Evolutionary conservation across 2,329 filamentous ascomycete genomes (phyloP).

Genomic region (Xylariales sp.): DNA sequence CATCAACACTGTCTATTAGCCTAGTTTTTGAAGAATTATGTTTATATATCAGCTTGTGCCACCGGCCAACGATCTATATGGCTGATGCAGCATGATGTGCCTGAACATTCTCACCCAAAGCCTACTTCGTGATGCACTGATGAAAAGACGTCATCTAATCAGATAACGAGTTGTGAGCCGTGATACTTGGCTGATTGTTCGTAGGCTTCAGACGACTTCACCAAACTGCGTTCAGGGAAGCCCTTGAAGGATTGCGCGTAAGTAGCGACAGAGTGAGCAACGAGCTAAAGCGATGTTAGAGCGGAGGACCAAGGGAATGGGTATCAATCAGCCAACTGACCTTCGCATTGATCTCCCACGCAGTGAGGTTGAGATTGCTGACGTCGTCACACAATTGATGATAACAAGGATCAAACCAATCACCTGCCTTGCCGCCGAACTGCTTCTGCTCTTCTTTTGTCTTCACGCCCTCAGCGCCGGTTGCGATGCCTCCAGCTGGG

Average conservation of each 20-base stretch:
- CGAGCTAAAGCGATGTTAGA: slow-evolving; percentile 50
- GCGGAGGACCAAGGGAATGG: no score
- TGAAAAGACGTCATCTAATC: no score
- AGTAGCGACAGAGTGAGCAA: slow-evolving; percentile 69
- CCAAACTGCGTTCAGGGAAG: slow-evolving; percentile 51
- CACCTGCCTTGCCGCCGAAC: slow-evolving; percentile 67
- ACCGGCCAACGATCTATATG: no score
- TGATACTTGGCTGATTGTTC: slow-evolving; percentile 42
- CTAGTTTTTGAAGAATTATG: no score
- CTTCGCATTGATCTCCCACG: slow-evolving; percentile 59
- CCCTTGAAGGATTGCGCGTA: slow-evolving; percentile 62
- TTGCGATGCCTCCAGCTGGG: slow-evolving; percentile 70
- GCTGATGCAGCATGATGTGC: no score
- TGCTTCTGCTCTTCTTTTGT: slow-evolving; percentile 57
- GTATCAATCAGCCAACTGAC: no score
- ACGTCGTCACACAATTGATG: slow-evolving; percentile 59
- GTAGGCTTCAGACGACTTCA: slow-evolving; percentile 24
- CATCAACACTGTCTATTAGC: not conserved
- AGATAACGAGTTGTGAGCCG: slow-evolving; percentile 43
- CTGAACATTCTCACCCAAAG: no score
- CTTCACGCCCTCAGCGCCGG: slow-evolving; percentile 74
- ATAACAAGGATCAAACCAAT: slow-evolving; percentile 56
- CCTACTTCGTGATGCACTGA: no score
- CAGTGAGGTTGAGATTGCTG: slow-evolving; percentile 52
- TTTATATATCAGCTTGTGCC: no score